These are phyloP conservation scores for Apiospora saccharicola DNA, from an alignment of 2,329 filamentous ascomycete genomes.

Conservation along the genomic window DNA sequence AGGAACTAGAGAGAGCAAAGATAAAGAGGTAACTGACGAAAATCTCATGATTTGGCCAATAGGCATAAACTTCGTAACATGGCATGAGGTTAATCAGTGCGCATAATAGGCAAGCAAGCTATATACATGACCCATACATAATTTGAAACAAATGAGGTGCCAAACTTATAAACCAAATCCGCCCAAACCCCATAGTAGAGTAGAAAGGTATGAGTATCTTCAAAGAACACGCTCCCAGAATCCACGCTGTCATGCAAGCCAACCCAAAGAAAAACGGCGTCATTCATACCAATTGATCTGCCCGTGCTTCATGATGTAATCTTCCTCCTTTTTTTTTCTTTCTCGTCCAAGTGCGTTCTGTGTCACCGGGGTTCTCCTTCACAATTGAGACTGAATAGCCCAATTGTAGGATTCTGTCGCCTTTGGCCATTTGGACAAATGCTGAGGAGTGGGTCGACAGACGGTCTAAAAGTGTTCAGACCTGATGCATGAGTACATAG, in stretches of 20 bases:
- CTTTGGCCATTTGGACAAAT: constrained; percentile 1
- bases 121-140: background rate
- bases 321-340: background rate
- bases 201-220: background rate
- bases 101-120: background rate
- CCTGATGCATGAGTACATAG: background rate
- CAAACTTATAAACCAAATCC: background rate
- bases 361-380: constrained; percentile 21
- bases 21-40: background rate
- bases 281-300: constrained; percentile 19
- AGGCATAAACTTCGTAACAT: background rate
- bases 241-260: background rate
- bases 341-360: constrained; percentile 6
- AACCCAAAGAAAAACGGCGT: constrained; percentile 11
- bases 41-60: background rate
- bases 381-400: background rate
- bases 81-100: background rate
- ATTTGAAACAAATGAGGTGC: background rate
- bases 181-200: constrained; percentile 1
- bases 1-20: background rate
- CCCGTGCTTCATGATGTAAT: constrained; percentile 7
- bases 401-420: constrained; percentile 23
- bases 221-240: constrained; percentile 5
- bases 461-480: background rate
- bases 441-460: background rate